Evolutionary conservation across 257 asterid genomes (phyloP), one percentile per base, ranked within the genome.

Genomic region (Penstemon barbatus): DNA sequence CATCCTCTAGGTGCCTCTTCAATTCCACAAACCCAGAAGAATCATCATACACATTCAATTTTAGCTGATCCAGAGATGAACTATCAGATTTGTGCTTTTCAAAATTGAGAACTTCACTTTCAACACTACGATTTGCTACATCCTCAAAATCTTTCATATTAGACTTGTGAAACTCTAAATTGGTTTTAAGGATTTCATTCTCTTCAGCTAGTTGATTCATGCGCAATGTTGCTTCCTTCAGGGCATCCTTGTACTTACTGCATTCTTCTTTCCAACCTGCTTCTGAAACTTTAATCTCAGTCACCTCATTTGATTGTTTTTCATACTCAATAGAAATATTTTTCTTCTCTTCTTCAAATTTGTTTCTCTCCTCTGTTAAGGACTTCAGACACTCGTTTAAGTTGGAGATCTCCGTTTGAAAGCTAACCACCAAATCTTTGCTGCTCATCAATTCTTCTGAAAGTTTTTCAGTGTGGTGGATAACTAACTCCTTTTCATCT

Each of bases 1-100:
- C 90, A 78, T 84, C 91, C 72, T 74, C 84, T 80, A 83, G 51
- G 71, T 86, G 80, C 79, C 80, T 81, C 77, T 79, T 79, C 74
- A 90, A 66, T 55, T 72, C 79, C 56, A 78, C 66, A 70, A 84
- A 76, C 68, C 84, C 91, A 66, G 71, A 67, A 8, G 83, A 65
- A 63, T 76, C 85, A 71, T 63, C 75, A 45, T 52, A 77, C 48
- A 68, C 74, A 73, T 71, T 76, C 80, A 54, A 45, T 49, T 65
- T 68, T 59, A 54, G 74, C 61, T 61, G 79, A 44, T 79, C 78
- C 48, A 36, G 67, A 65, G 85, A 68, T 50, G 70, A 39, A 39
- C 4, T 39, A 8, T 75, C 77, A 75, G 84, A 59, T 62, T 62
- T 75, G 40, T 70, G 68, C 57, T 72, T 74, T 68, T 66, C 74